Percentiles rank a stretch among this genome's conserved stretches.
Evolutionary conservation across 108 stramenopile genomes (phyloP).

Genomic region (Parietichytrium sp.): DNA sequence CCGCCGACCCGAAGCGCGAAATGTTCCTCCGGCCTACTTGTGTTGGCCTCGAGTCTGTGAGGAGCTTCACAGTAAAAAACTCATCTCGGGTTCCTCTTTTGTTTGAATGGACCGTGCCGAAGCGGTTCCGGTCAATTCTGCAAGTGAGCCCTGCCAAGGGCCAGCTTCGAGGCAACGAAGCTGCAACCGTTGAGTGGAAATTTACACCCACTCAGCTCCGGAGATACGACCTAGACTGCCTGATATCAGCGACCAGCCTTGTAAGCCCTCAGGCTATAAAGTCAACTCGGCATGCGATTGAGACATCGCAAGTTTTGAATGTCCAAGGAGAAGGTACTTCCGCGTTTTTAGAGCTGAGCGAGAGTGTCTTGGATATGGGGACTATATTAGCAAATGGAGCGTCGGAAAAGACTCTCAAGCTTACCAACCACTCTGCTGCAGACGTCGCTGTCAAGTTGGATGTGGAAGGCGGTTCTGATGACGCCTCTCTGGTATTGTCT

Average conservation of each 20-base stretch:
- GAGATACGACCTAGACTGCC: slow-evolving; percentile 36
- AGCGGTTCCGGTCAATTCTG: slow-evolving; percentile 39
- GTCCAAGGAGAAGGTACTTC: not conserved
- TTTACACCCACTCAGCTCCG: slow-evolving; percentile 47
- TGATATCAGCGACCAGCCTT: not conserved
- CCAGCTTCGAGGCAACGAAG: slow-evolving; percentile 46
- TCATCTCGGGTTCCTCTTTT: slow-evolving; percentile 44
- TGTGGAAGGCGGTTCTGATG: not conserved
- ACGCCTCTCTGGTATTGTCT: too few relatives aligned
- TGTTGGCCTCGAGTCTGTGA: slow-evolving; percentile 42
- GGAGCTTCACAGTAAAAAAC: slow-evolving; percentile 41
- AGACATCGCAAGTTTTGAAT: not conserved
- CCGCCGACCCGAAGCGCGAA: too few relatives aligned
- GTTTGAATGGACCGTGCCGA: slow-evolving; percentile 42
- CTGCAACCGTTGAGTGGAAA: not conserved
- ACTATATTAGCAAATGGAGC: not conserved
- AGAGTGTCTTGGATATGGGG: not conserved
- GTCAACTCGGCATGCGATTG: too few relatives aligned
- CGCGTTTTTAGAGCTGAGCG: not conserved
- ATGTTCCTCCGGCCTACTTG: slow-evolving; percentile 51
- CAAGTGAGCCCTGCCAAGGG: slow-evolving; percentile 40
- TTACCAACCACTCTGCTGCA: not conserved
- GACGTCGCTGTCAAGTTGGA: slow-evolving; percentile 9
- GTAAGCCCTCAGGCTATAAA: not conserved
- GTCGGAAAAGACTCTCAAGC: not conserved